A percentile compares a stretch with the other conserved stretches of the same genome.
Conservation (phyloP, 306 rosid species). For the Quercus wislizeni region DNA sequence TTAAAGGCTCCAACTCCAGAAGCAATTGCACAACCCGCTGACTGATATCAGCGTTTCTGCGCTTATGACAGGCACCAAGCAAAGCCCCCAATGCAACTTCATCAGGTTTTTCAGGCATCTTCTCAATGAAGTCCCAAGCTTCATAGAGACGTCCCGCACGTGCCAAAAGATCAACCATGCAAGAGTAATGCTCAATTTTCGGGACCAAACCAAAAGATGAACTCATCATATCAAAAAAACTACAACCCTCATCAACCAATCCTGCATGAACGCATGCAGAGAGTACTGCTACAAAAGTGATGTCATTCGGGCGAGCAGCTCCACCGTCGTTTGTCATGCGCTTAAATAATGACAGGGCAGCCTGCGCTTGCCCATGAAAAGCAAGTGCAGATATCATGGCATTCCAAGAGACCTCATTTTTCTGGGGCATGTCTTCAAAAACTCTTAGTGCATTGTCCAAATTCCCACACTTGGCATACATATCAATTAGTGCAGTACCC, state of each 20-base stretch:
- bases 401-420: conserved; percentile 93
- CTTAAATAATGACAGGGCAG: conserved; percentile 64
- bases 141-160: conserved; percentile 79
- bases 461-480: conserved; percentile 95
- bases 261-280: conserved; percentile 96
- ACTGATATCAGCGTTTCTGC: conserved; percentile 60
- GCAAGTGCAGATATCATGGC: conserved; percentile 97
- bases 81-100: conserved; percentile 78
- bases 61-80: conserved; percentile 79
- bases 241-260: conserved; percentile 64
- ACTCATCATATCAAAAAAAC: conserved; percentile 68
- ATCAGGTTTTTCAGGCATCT: conserved; percentile 91
- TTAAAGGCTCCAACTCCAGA: conserved; percentile 82
- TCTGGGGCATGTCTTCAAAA: conserved; percentile 67
- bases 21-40: conserved; percentile 63
- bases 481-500: conserved; percentile 80
- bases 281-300: conserved; percentile 84
- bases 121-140: conserved; percentile 77
- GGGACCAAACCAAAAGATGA: conserved; percentile 67
- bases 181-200: conserved; percentile 90
- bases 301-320: conserved; percentile 62
- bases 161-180: conserved; percentile 89
- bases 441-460: conserved; percentile 68
- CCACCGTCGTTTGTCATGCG: conserved; percentile 63
- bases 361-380: conserved; percentile 79